These are phyloP conservation scores for Syncephalastrum sp. DNA, from an alignment of 371 early-diverging fungal genomes.

Conservation along the genomic window DNA sequence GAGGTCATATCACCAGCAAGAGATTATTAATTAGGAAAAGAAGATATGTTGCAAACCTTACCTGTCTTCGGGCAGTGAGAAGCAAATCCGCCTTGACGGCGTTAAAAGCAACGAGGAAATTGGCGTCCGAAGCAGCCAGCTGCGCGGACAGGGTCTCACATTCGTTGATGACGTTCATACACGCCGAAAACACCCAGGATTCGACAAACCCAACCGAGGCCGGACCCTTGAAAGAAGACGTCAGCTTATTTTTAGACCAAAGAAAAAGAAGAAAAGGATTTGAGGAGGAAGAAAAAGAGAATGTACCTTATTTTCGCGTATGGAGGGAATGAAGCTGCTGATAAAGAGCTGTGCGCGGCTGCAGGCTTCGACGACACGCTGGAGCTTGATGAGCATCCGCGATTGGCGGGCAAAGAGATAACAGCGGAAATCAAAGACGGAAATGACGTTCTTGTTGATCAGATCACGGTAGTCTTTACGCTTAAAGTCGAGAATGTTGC, in stretches of 20 bases:
- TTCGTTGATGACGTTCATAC: constrained; percentile 74
- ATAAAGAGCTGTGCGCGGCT: constrained; percentile 74
- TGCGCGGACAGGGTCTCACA: constrained; percentile 69
- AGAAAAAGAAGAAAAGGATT: too few relatives aligned
- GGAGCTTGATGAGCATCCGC: constrained; percentile 68
- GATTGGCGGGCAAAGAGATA: constrained; percentile 92
- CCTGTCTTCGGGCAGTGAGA: constrained; percentile 72
- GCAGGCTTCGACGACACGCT: constrained; percentile 68
- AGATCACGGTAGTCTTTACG: constrained; percentile 83
- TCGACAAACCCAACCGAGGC: constrained; percentile 64
- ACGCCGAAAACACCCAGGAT: constrained; percentile 80
- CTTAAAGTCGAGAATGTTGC: constrained; percentile 74
- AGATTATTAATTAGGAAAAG: neutral
- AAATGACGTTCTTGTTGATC: constrained; percentile 87
- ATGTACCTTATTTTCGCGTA: constrained; percentile 68
- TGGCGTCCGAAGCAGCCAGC: constrained; percentile 38
- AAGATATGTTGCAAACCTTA: constrained; percentile 12
- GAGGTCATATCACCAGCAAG: neutral
- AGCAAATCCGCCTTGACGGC: constrained; percentile 77
- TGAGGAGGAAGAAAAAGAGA: too few relatives aligned
- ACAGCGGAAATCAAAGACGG: constrained; percentile 92
- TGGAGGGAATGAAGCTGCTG: constrained; percentile 66
- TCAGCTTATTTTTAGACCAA: neutral
- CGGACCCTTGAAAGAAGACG: constrained; percentile 26
- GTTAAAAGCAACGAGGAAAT: constrained; percentile 56